Evolutionary conservation across 148 eudicot genomes (phyloP), one percentile per base, ranked within the genome.

Genomic region (Amaranthus hypochondriacus): DNA sequence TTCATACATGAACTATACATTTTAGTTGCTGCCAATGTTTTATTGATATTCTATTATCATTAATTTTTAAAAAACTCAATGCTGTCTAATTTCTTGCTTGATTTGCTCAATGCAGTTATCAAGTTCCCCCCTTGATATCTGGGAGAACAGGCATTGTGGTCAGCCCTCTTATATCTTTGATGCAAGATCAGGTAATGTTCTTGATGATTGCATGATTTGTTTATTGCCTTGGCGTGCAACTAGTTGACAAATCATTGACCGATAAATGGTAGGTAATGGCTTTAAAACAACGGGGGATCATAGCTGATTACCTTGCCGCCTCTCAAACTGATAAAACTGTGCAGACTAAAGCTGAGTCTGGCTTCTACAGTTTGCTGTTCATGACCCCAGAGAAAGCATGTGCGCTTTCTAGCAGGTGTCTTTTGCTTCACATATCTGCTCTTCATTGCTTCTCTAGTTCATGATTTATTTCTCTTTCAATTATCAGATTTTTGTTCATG

Each of bases 361-460:
- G 97, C 77, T 73, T 65, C 65, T 91, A 79, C 82, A 84, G 85
- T 58, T 83, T 91, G 82, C 61, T 91, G 72, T 91, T 89, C 73
- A 83, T 91, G 92, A 89, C 97, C 47, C 97, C 97, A 4, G 97
- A 91, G 77, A 91, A 86, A 83, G 97, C 97, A 7, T 89, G 88
- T 65, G 7, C 70, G 43, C 64, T 91, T 64, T 53, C 89, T 46
- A 43, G 73, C 54, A 89, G 96, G 96, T 90, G 66, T 48, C 21
- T 11, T 58, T 48, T 57, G 7, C 28, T 7, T 66, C 14, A 67
- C 28, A 12, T 21, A 44, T 43, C 39, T 46, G 28, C 47, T 10
- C 8, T 39, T 8, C 49, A 12, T 75, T 55, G 65, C 18, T 18
- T 61, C 4, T 73, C 5, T 68, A 10, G 12, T 47, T 57, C 3